Conservation (phyloP, 164 flowering plant genomes). For the Chimonanthus praecox region DNA sequence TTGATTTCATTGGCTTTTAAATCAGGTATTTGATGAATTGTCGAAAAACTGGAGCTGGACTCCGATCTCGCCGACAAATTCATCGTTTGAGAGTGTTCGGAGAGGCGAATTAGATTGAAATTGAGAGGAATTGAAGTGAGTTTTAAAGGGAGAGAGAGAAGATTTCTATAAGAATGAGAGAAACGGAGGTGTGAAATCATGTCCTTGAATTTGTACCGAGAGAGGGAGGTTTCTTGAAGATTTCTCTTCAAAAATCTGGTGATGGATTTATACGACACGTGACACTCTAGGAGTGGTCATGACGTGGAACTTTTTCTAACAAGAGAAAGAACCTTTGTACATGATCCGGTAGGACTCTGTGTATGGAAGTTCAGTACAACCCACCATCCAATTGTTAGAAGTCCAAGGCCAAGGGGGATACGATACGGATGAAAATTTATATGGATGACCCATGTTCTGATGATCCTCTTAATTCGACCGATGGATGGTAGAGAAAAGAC, state of each 20-base stretch:
- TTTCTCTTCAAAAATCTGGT: background rate
- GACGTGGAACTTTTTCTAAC: conserved; percentile 10
- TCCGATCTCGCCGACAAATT: conserved; percentile 13
- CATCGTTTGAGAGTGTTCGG: conserved; percentile 20
- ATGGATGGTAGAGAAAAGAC: too few species aligned
- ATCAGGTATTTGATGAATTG: conserved; percentile 35
- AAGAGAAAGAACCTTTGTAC: background rate
- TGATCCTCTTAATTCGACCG: too few species aligned
- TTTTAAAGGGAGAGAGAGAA: conserved; percentile 1
- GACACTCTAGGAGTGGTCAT: background rate
- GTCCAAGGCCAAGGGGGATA: too few species aligned
- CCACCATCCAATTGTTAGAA: too few species aligned
- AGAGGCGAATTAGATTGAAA: background rate
- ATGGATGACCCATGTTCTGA: too few species aligned
- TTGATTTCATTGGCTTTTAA: conserved; percentile 33
- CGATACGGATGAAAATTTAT: too few species aligned
- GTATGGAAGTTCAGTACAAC: background rate
- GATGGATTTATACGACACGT: conserved; percentile 4
- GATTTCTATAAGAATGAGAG: background rate
- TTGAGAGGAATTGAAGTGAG: conserved; percentile 14
- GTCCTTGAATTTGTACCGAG: background rate
- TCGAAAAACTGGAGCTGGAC: conserved; percentile 4
- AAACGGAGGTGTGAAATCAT: background rate
- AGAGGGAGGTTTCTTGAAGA: too few species aligned
- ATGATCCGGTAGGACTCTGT: background rate